Conservation (phyloP, 306 rosid species). For the Begonia loranthoides region DNA sequence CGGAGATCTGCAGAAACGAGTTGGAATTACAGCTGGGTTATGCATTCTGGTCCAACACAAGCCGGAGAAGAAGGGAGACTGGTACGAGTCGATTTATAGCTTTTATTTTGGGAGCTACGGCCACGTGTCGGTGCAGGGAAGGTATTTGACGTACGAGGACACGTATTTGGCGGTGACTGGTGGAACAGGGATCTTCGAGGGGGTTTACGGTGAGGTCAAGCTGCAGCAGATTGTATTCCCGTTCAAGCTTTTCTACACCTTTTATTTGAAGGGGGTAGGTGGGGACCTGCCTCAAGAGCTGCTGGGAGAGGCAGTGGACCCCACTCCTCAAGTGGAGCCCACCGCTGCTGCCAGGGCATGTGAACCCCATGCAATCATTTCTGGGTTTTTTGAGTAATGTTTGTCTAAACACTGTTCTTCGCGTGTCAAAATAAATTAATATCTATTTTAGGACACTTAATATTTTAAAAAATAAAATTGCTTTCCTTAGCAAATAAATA, state of each 20-base stretch:
- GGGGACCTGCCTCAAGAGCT: conserved; percentile 17
- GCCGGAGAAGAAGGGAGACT: conserved; percentile 33
- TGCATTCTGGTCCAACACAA: conserved; percentile 31
- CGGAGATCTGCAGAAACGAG: conserved; percentile 14
- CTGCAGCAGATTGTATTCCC: conserved; percentile 58
- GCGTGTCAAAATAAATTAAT: too few relatives aligned
- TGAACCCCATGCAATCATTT: conserved; percentile 12
- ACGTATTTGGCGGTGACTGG: conserved; percentile 47
- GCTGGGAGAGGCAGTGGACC: conserved; percentile 10
- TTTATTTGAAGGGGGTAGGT: conserved; percentile 9
- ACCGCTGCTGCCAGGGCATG: conserved; percentile 11
- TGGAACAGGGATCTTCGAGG: conserved; percentile 66
- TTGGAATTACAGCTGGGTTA: conserved; percentile 12
- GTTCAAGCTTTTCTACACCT: conserved; percentile 16
- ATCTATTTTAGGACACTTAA: too few relatives aligned
- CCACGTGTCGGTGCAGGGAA: conserved; percentile 50
- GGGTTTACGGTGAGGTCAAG: conserved; percentile 49
- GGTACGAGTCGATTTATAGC: conserved; percentile 16
- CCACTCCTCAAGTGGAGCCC: conserved; percentile 7
- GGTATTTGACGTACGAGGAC: conserved; percentile 53
- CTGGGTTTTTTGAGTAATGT: conserved; percentile 14
- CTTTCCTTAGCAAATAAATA: too few relatives aligned
- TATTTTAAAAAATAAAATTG: too few relatives aligned
- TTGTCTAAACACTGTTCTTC: too few relatives aligned
- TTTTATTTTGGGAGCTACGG: conserved; percentile 47